Base-by-base conservation (phyloP, 2,329 filamentous ascomycete species). In the Ceratocystis papillata region DNA sequence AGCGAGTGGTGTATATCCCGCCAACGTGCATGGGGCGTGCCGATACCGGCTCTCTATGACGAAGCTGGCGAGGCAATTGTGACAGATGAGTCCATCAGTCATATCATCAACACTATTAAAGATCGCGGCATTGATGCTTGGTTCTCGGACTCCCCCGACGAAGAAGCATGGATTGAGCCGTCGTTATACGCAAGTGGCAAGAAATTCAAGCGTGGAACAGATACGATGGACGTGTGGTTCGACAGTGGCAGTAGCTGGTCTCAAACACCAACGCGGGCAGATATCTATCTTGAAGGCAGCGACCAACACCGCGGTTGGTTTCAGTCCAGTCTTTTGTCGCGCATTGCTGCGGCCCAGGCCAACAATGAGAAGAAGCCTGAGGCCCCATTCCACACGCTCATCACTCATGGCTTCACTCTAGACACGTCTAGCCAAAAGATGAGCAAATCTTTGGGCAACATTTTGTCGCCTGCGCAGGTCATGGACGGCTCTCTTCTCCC, bases 141-240 rank as follows among this genome's bases (percentile, higher is more conserved):
- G 94, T 99, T 94, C 86, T 89, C 88, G 0, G 93, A 97, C 73
- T 78, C 82, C 15, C 78, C 81, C 1, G 82, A 92, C 68, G 91
- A 97, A 64, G 77, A 81, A 28, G 83, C 83, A 0, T 99, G 93
- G 93, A 80, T 95, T 41, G 84, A 86, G 1, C 75, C 83, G 5
- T 81, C 83, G 8, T 77, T 96, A 1, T 76, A 77, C 41, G 48
- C 46, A 4, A 33, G 20, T 15, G 77, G 80, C 15, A 79, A 79
- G 7, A 73, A 77, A 4, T 94, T 87, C 73, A 79, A 82, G 61
- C 87, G 94, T 69, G 93, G 93, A 15, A 89, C 80, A 55, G 94
- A 99, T 72, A 99, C 94, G 0, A 99, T 99, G 94, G 94, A 99
- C 74, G 94, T 99, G 8, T 99, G 94, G 94, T 99, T 99, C 71